Base-by-base conservation (phyloP, 2,329 filamentous ascomycete species). In the Zymoseptoria crescenta region DNA sequence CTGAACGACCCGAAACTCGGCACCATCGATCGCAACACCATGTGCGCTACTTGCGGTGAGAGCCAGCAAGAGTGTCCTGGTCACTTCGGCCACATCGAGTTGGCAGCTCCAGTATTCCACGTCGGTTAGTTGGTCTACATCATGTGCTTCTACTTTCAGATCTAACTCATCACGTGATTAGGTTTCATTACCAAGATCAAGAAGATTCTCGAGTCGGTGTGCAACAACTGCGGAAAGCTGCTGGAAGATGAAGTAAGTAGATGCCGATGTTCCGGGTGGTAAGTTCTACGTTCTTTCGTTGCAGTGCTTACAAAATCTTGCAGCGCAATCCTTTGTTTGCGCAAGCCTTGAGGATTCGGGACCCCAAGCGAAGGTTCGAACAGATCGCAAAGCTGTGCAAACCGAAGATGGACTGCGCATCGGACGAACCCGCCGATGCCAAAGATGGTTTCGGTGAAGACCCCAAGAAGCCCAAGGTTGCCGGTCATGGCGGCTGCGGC, bases 131-230 rank as follows among this genome's bases (percentile, higher is more conserved):
- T 58, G 30, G 41, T 30, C 19, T 57, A 4, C 59, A 27, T 20
- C 45, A 21, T 16, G 9, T 50, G 45, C 30, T 27, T 27, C 29
- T 49, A 30, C 8, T 29, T 9, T 51, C 21, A 54, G 35, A 27
- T 49, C 52, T 60, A 60, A 28, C 63, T 28, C 9, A 50, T 66
- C 60, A 67, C 65, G 62, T 68, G 62, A 66, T 79, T 81, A 80
- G 94, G 94, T 71, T 99, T 96, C 77, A 88, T 99, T 79, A 95
- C 90, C 76, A 97, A 97, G 81, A 92, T 96, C 78, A 99, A 99
- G 83, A 99, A 97, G 82, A 85, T 99, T 70, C 81, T 99, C 75
- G 95, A 99, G 83, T 94, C 92, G 69, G 92, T 99, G 76, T 99
- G 95, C 83, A 92, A 96, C 80, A 96, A 95, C 77, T 99, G 95